A percentile compares a stretch with the other conserved stretches of the same genome.
Conservation (phyloP, 2,329 filamentous ascomycete genomes). For the Ampelomyces quisqualis region DNA sequence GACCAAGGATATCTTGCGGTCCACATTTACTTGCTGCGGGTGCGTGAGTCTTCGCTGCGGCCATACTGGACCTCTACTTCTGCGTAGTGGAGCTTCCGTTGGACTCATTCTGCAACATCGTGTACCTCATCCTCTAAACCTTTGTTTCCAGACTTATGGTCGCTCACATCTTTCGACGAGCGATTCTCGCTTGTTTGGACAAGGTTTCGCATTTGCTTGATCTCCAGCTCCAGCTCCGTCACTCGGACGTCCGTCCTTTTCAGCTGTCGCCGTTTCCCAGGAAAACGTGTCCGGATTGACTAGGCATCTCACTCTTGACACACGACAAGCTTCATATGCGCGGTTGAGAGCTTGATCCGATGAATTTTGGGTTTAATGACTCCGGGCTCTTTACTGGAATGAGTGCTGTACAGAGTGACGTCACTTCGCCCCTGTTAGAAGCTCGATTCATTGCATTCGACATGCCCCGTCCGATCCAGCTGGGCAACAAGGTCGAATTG, state of each 20-base stretch:
- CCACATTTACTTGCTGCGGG: conserved; percentile 7
- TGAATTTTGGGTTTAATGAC: conserved; percentile 19
- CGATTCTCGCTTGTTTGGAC: conserved; percentile 24
- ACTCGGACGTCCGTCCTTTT: conserved; percentile 43
- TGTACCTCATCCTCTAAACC: conserved; percentile 22
- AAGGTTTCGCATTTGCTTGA: conserved; percentile 39
- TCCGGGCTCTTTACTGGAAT: conserved; percentile 17
- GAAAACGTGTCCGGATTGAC: conserved; percentile 27
- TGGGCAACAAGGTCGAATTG: no score
- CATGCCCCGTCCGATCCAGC: no score
- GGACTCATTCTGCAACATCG: conserved; percentile 17
- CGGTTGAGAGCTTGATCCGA: conserved; percentile 37
- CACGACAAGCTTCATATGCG: conserved; percentile 40
- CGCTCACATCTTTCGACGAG: conserved; percentile 27
- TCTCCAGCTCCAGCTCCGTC: conserved; percentile 40
- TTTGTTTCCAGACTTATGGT: conserved; percentile 34
- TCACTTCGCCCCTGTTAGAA: conserved; percentile 7
- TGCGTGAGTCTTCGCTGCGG: conserved; percentile 7
- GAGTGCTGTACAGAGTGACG: conserved; percentile 14
- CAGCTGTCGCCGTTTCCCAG: conserved; percentile 39
- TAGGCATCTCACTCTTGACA: conserved; percentile 41
- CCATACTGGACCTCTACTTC: conserved; percentile 6
- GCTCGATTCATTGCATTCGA: conserved; percentile 10
- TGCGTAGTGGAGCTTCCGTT: conserved; percentile 14
- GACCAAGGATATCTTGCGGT: conserved; percentile 24